Evolutionary conservation across 176 grass and related monocot species (phyloP), one percentile per base, ranked within the genome.

Genomic region (Calamus simplicifolius): DNA sequence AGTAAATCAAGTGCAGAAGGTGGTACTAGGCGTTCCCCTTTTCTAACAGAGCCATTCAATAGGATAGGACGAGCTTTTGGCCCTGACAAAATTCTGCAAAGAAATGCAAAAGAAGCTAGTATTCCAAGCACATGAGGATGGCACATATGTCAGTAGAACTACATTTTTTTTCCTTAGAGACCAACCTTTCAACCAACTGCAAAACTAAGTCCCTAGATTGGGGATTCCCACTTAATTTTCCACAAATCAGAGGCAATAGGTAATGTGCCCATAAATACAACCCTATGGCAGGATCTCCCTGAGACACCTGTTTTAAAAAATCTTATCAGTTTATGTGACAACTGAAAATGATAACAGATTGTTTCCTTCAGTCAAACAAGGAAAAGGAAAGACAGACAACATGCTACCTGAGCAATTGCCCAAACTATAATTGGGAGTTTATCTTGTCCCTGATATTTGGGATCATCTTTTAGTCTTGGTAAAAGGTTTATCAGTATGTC

Each of bases 141-240:
- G 35, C 35, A 43, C 8, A 12, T 43, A 35, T 43, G 10, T 12
- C 35, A 43, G 21, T 23, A 23, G 21, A 23, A 23, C 35, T 43
- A 43, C 35, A 43, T 43, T 43, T 43, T 56, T 71, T 74, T 53
- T 3, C 3, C 29, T n/a, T n/a, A n/a, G 23, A 57, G 27, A 7
- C 28, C 56, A 73, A 98, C 94, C 85, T 98, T 78, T 98, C 85
- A 5, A 86, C 72, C 81, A 93, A 75, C 49, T 98, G 94, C 70
- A 98, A 71, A 73, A 89, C 85, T 30, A 98, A 78, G 71, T 98
- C 88, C 61, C 94, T 92, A 19, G 81, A 80, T 8, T 77, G 88
- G 51, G 88, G 88, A 67, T 98, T 98, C 62, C 63, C 88, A 60
- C 69, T 66, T 68, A 79, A 52, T 72, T 98, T 98, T 49, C 63